Conservation (phyloP, 1,139 yeast species). For the Yamadazyma kanchanaburiensis region DNA sequence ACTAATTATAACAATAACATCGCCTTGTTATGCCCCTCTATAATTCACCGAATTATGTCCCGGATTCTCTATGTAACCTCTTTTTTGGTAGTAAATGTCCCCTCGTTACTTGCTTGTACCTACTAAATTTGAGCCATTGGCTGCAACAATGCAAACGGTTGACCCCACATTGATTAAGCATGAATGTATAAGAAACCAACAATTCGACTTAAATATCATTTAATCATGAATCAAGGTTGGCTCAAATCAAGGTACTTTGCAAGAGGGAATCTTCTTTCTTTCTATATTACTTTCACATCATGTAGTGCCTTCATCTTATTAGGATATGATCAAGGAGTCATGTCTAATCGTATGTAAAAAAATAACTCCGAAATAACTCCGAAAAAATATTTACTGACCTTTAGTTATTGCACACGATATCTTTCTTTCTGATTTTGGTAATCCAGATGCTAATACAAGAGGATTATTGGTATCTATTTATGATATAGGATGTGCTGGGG, state of each 20-base stretch:
- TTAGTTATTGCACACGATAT: conserved; percentile 2
- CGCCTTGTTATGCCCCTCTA: no score
- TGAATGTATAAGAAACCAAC: no score
- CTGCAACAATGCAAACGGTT: no score
- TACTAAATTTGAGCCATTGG: no score
- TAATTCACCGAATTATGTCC: no score
- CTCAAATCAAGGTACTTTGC: conserved; percentile 3
- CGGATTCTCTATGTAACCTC: no score
- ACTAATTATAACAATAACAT: no score
- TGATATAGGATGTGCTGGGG: conserved; percentile 6
- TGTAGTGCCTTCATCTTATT: conserved; percentile 5
- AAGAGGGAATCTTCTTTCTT: conserved; percentile 2
- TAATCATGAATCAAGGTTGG: conserved; percentile 3
- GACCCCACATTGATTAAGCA: no score
- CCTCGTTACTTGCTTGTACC: no score
- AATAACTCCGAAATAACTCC: background rate
- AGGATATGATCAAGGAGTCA: conserved; percentile 7
- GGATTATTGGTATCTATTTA: conserved; percentile 5
- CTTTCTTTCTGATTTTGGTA: conserved; percentile 3
- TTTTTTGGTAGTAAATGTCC: no score
- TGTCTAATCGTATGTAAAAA: conserved; percentile 1
- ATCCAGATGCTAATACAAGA: conserved; percentile 5
- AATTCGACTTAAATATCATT: no score
- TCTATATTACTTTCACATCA: conserved; percentile 3
- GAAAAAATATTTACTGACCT: no score